Base-by-base conservation (phyloP, 495 filamentous ascomycete species). In the Geopyxis carbonaria region DNA sequence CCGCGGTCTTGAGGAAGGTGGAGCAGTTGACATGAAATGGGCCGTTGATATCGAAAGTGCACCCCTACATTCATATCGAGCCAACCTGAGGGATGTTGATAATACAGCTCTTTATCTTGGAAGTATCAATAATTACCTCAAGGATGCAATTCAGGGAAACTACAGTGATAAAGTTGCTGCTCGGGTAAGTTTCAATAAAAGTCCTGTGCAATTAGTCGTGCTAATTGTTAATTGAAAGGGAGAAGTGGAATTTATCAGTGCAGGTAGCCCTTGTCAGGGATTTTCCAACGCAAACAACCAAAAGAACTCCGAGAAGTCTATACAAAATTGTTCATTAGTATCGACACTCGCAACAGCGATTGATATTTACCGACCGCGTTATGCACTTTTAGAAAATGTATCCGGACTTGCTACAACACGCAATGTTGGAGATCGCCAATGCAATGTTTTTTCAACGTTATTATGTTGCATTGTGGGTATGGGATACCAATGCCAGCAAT, bases 381-480 rank as follows among this genome's bases (percentile, higher is more conserved):
- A 79, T 51, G 77, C 69, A 10, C 29, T 85, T 0, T 60, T 86
- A 3, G 80, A 86, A 55, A 86, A 86, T 44, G 80, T 86, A 0
- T 47, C 64, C 2, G 56, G 47, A 1, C 78, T 86, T 57, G 64
- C 78, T 0, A 52, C 47, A 20, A 53, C 36, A 11, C 49, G 55
- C 11, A 40, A 35, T 21, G 47, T 39, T 39, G 31, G 36, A 22
- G 30, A 45, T 23, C 48, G 47, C 25, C 54, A 57, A 11, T 57
- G 63, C 4, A 77, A 79, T 44, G 64, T 76, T 2, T 71, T 80
- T 29, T 70, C 74, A 3, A 76, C 79, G 44, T 56, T 83, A 0
- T 61, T 83, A 8, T 76, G 74, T 43, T 65, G 71, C 5, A 56
- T 86, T 3, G 73, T 84, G 1, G 76, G 70, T 6, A 57, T 86